A percentile compares a stretch with the other conserved stretches of the same genome.
Evolutionary conservation across 352 stramenopile species (phyloP).

Genomic region (Phytophthora sojae): DNA sequence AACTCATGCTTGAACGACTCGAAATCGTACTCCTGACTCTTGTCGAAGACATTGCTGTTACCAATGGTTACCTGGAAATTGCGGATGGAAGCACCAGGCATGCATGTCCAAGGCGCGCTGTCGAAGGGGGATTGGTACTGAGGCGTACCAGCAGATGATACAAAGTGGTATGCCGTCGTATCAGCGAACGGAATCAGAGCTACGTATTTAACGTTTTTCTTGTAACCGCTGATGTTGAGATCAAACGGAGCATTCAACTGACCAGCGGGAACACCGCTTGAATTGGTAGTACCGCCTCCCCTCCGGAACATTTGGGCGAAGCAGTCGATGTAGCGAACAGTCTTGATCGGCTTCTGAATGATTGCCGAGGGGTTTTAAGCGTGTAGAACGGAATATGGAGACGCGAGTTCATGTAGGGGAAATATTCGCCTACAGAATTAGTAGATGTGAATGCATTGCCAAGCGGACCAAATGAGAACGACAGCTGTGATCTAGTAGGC

Average conservation of each 20-base stretch:
- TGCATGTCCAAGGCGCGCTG: background rate
- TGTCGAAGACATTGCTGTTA: too few relatives aligned
- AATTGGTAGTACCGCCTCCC: background rate
- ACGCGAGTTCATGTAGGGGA: background rate
- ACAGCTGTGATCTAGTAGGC: background rate
- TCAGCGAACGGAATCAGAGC: background rate
- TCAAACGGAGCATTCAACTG: background rate
- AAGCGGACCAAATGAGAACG: background rate
- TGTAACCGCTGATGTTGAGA: background rate
- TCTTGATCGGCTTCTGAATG: background rate
- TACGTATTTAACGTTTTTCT: background rate
- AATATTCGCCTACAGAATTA: background rate
- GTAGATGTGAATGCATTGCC: background rate
- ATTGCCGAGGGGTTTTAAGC: background rate
- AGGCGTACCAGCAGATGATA: too few relatives aligned
- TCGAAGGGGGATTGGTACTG: background rate
- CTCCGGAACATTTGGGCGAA: background rate
- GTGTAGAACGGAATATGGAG: background rate
- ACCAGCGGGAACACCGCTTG: background rate
- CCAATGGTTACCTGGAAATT: too few relatives aligned
- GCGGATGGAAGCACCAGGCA: too few relatives aligned
- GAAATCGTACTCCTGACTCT: too few relatives aligned
- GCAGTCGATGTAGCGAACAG: background rate
- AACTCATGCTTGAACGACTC: too few relatives aligned
- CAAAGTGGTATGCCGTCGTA: background rate